Evolutionary conservation across 108 stramenopile genomes (phyloP).

Genomic region (Nannochloropsis gaditana): DNA sequence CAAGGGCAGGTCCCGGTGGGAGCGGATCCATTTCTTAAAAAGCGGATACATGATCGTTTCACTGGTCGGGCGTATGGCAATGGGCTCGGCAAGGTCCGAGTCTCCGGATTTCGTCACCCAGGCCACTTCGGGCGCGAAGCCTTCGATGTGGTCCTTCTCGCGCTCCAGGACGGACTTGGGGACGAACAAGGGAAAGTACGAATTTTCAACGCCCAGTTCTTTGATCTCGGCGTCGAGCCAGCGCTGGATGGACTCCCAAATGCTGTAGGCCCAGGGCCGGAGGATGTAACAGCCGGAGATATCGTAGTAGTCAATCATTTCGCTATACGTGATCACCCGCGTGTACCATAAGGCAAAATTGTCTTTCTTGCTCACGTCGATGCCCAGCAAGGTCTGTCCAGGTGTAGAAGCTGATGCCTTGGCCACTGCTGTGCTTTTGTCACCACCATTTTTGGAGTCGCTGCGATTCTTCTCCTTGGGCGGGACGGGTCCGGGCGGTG

Average conservation of each 20-base stretch:
- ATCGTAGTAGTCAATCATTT: conserved; percentile 99
- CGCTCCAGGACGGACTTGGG: conserved; percentile 78
- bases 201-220: conserved; percentile 74
- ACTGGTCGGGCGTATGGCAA: conserved; percentile 92
- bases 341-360: conserved; percentile 94
- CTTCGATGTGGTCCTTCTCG: conserved; percentile 99
- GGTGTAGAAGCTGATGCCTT: neutral
- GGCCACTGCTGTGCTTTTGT: neutral
- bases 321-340: conserved; percentile 89
- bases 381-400: conserved; percentile 59
- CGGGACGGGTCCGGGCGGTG: conserved; percentile 18
- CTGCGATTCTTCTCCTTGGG: conserved; percentile 40
- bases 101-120: conserved; percentile 85
- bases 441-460: conserved; percentile 34
- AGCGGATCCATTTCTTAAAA: conserved; percentile 79
- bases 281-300: conserved; percentile 98
- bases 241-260: conserved; percentile 96
- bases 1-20: conserved; percentile 82
- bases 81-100: conserved; percentile 82
- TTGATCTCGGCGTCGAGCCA: conserved; percentile 79
- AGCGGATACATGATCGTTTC: conserved; percentile 99
- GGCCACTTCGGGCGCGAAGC: conserved; percentile 96
- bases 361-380: conserved; percentile 52
- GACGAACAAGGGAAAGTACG: conserved; percentile 98
- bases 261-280: conserved; percentile 94